Conservation (phyloP, 2,329 filamentous ascomycete species). For the Paecilomyces variotii region DNA sequence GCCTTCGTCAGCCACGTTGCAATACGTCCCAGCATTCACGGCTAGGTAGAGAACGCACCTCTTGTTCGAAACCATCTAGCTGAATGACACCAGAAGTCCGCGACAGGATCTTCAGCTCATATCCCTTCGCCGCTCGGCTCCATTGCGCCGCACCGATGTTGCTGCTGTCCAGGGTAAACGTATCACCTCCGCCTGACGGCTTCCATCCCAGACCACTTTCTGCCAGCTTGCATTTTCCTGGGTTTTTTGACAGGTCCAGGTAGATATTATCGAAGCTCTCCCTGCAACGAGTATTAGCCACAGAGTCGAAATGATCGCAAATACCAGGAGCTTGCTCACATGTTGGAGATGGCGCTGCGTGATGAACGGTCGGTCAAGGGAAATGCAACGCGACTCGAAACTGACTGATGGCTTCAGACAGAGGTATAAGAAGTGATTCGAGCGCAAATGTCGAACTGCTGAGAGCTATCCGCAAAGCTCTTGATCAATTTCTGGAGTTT, state of each 20-base stretch:
- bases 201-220: conserved; percentile 96
- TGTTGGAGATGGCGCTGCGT: conserved; percentile 20
- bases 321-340: conserved; percentile 17
- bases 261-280: conserved; percentile 98
- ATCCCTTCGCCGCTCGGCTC: conserved; percentile 87
- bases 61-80: conserved; percentile 88
- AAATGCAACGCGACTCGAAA: background rate
- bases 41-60: conserved; percentile 42
- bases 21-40: background rate
- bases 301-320: background rate
- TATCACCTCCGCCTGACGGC: conserved; percentile 75
- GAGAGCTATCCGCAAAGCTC: conserved; percentile 3
- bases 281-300: conserved; percentile 32
- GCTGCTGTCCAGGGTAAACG: conserved; percentile 82
- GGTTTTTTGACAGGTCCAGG: conserved; percentile 86
- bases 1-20: background rate
- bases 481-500: conserved; percentile 13
- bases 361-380: background rate
- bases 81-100: conserved; percentile 80
- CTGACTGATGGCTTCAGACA: background rate
- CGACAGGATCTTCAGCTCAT: conserved; percentile 85
- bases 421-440: background rate
- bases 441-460: background rate
- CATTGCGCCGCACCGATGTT: conserved; percentile 86
- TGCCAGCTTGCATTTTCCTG: conserved; percentile 88